A percentile compares a stretch with the other conserved stretches of the same genome.
phyloP scores from a whole-genome alignment of 768 basidiomycete species.

The Suillus subalutaceus region DNA sequence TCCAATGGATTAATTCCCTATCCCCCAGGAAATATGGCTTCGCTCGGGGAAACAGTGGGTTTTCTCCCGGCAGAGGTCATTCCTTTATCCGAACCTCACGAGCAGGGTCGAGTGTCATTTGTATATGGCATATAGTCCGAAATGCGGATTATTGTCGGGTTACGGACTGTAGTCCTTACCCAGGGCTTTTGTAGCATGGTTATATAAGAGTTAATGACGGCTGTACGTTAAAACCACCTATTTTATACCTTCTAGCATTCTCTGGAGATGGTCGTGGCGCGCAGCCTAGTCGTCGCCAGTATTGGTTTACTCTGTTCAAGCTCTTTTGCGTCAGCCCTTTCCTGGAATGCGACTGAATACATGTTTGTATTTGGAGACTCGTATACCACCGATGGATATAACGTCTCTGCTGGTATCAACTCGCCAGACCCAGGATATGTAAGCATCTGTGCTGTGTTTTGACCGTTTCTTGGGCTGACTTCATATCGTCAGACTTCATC shows the following conservation, averaged over 20 bases:
- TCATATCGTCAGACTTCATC: slow-evolving; percentile 49
- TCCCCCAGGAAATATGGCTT: not conserved
- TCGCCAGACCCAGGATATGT: slow-evolving; percentile 56
- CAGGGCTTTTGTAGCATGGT: not conserved
- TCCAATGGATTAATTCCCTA: not conserved
- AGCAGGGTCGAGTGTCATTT: not conserved
- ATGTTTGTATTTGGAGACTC: slow-evolving; percentile 68
- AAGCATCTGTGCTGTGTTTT: slow-evolving; percentile 21
- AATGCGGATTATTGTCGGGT: slow-evolving; percentile 4
- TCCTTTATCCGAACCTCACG: not conserved
- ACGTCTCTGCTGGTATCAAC: slow-evolving; percentile 56
- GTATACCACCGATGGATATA: slow-evolving; percentile 62
- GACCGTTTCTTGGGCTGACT: slow-evolving; percentile 4
- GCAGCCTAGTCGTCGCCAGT: slow-evolving; percentile 8
- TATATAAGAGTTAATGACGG: slow-evolving; percentile 8
- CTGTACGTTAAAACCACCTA: not conserved
- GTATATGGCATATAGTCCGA: not conserved
- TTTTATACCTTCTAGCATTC: not conserved
- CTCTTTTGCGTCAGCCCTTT: slow-evolving; percentile 26
- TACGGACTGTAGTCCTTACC: not conserved
- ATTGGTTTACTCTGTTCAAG: slow-evolving; percentile 12
- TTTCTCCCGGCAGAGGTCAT: not conserved
- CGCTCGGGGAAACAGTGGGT: not conserved
- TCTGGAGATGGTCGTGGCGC: slow-evolving; percentile 18
- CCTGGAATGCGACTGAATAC: slow-evolving; percentile 57